Evolutionary conservation across 2,329 filamentous ascomycete genomes (phyloP).

Genomic region (Zymoseptoria passerinii): DNA sequence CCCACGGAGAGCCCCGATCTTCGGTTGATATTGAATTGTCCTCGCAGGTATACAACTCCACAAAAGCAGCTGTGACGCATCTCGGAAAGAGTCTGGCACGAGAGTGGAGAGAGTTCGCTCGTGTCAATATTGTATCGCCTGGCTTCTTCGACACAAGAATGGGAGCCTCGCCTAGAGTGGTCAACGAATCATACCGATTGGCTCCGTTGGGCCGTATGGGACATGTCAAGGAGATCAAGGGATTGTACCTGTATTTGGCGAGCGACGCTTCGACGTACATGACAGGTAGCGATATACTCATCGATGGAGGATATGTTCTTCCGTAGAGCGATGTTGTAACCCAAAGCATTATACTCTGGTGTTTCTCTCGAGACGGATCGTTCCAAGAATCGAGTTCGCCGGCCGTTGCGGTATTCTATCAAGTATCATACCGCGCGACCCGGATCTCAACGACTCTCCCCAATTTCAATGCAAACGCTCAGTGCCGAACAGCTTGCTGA

Average conservation of each 20-base stretch:
- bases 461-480: too few relatives aligned
- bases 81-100: slow-evolving; percentile 48
- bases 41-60: slow-evolving; percentile 44
- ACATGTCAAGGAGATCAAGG: slow-evolving; percentile 29
- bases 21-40: not conserved
- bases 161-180: slow-evolving; percentile 37
- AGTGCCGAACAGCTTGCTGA: too few relatives aligned
- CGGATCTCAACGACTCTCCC: too few relatives aligned
- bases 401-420: too few relatives aligned
- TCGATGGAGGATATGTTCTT: slow-evolving; percentile 31
- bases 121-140: slow-evolving; percentile 48
- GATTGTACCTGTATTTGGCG: slow-evolving; percentile 27
- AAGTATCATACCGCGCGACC: too few relatives aligned
- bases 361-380: too few relatives aligned
- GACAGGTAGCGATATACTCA: slow-evolving; percentile 28
- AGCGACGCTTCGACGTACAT: slow-evolving; percentile 28
- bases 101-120: slow-evolving; percentile 49
- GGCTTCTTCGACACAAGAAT: slow-evolving; percentile 52
- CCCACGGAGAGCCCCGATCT: not conserved
- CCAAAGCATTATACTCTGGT: not conserved
- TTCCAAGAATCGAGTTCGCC: too few relatives aligned
- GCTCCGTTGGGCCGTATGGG: slow-evolving; percentile 38
- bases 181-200: slow-evolving; percentile 46
- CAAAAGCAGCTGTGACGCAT: slow-evolving; percentile 49
- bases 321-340: slow-evolving; percentile 31